These are phyloP conservation scores for Hermanozyma aechmeae DNA, from an alignment of 805 yeast species.

Conservation along the genomic window DNA sequence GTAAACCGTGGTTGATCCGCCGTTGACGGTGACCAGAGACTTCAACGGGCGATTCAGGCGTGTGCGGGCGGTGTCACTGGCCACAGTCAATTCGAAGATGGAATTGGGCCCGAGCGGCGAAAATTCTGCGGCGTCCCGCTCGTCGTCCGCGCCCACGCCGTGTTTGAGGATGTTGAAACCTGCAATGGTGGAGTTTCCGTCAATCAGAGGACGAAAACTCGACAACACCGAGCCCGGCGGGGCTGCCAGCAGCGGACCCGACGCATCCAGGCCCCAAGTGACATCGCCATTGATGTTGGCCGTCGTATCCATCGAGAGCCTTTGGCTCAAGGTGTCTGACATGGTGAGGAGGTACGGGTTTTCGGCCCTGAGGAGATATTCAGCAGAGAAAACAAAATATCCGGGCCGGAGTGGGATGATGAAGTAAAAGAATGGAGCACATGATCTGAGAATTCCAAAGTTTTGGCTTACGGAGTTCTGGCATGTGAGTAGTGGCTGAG, in stretches of 20 bases:
- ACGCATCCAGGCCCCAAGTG: slow-evolving; percentile 7
- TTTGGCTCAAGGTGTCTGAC: slow-evolving; percentile 1
- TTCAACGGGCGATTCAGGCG: slow-evolving; percentile 24
- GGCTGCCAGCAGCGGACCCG: slow-evolving; percentile 5
- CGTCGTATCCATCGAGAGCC: slow-evolving; percentile 9
- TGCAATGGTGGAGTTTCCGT: slow-evolving; percentile 6
- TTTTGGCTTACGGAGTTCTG: too few relatives aligned
- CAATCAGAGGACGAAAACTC: slow-evolving; percentile 8
- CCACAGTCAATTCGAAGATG: slow-evolving; percentile 65
- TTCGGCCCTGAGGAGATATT: too few relatives aligned
- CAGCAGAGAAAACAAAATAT: too few relatives aligned
- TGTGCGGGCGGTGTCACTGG: slow-evolving; percentile 37
- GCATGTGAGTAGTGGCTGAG: too few relatives aligned
- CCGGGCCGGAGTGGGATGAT: too few relatives aligned
- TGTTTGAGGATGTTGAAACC: slow-evolving; percentile 9
- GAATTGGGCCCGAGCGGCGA: slow-evolving; percentile 68
- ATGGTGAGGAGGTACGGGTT: background rate
- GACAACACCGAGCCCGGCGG: slow-evolving; percentile 9
- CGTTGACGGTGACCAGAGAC: slow-evolving; percentile 27
- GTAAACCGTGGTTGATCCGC: slow-evolving; percentile 32
- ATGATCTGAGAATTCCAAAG: too few relatives aligned
- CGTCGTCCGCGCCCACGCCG: slow-evolving; percentile 9
- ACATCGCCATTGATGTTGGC: slow-evolving; percentile 10
- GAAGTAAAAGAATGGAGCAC: too few relatives aligned
- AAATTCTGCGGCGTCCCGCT: slow-evolving; percentile 15